Percentiles rank a stretch among this genome's conserved stretches.
These are phyloP conservation scores for Shiraia bambusicola DNA, from an alignment of 2,329 filamentous ascomycete species.

Conservation along the genomic window DNA sequence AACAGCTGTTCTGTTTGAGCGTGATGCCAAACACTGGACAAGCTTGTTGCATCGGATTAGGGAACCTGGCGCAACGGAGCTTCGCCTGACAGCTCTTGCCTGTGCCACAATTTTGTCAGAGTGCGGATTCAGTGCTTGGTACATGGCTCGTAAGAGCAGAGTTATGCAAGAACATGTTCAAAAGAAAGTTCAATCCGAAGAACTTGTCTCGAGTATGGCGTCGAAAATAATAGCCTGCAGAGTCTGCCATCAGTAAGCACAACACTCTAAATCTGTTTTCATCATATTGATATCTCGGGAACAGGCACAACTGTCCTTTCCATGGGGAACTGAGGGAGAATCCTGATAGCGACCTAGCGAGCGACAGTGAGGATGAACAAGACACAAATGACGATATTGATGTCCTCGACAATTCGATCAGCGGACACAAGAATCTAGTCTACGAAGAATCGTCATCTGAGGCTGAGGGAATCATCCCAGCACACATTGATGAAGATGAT, in stretches of 20 bases:
- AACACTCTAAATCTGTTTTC: background rate
- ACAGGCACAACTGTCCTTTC: slow-evolving; percentile 42
- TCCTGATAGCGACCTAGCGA: slow-evolving; percentile 4
- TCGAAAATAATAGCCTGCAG: slow-evolving; percentile 30
- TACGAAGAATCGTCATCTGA: too few relatives aligned
- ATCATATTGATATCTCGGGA: slow-evolving; percentile 4
- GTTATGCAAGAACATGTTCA: slow-evolving; percentile 9
- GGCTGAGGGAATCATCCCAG: slow-evolving; percentile 3
- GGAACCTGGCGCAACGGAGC: slow-evolving; percentile 15
- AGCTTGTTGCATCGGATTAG: slow-evolving; percentile 34
- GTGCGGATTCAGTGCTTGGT: slow-evolving; percentile 45
- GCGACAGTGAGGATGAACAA: slow-evolving; percentile 5
- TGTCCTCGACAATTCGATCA: background rate
- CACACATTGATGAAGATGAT: slow-evolving; percentile 14
- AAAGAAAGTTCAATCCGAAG: slow-evolving; percentile 5
- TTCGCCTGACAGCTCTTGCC: slow-evolving; percentile 38
- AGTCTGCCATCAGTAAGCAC: slow-evolving; percentile 36
- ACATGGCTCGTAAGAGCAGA: slow-evolving; percentile 39
- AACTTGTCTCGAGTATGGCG: slow-evolving; percentile 9
- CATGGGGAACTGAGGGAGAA: slow-evolving; percentile 46
- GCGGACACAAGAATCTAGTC: too few relatives aligned
- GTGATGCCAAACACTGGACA: slow-evolving; percentile 32
- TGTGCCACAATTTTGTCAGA: slow-evolving; percentile 42
- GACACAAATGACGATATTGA: slow-evolving; percentile 5
- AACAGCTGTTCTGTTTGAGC: slow-evolving; percentile 22